Base-by-base conservation (phyloP, 805 yeast species). In the Brettanomyces sp. region DNA sequence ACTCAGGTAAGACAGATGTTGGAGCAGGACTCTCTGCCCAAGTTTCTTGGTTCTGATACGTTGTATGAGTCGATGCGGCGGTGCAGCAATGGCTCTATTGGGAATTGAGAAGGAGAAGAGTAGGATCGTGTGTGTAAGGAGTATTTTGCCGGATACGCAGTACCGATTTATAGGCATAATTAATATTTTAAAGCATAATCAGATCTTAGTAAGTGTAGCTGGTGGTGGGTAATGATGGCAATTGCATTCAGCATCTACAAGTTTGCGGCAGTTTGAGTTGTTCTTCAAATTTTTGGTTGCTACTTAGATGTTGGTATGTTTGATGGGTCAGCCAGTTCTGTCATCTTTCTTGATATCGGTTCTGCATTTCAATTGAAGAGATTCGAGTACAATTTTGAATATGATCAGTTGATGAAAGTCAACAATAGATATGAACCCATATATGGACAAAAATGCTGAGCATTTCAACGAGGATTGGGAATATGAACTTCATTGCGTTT, bases 301-400 rank as follows among this genome's bases (percentile, higher is more conserved):
- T 18, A 18, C 2, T 18, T 18, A 18, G 18, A 2, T 18, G 18
- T 18, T 18, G 18, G 18, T 18, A 18, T 18, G 18, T 18, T 18
- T 18, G 18, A 18, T 18, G 18, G 18, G 18, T 2, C 18, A 18
- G 18, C 18, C 18, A 18, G 18, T 18, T 18, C 18, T 18, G 18
- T 2, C 18, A 18, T 18, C 18, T 18, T 18, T 2, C 18, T 18
- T 2, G 2, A 18, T 18, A 18, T 18, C 2, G 18, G 96, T 93
- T 4, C 70, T 93, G 49, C 98, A 93, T 63, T 69, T 93, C 99
- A 93, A 64, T 74, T 93, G 54, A 93, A 91, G 60, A 73, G 99
- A 53, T 93, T 90, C 59, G 98, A 93, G 60, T 93, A 88, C 55
- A 96, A 93, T 65, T 91, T 88, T 60, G 80, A 80, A 70, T 82